A percentile compares a stretch with the other conserved stretches of the same genome.
Conservation (phyloP, 805 yeast genomes). For the Dipodascus albidus region DNA sequence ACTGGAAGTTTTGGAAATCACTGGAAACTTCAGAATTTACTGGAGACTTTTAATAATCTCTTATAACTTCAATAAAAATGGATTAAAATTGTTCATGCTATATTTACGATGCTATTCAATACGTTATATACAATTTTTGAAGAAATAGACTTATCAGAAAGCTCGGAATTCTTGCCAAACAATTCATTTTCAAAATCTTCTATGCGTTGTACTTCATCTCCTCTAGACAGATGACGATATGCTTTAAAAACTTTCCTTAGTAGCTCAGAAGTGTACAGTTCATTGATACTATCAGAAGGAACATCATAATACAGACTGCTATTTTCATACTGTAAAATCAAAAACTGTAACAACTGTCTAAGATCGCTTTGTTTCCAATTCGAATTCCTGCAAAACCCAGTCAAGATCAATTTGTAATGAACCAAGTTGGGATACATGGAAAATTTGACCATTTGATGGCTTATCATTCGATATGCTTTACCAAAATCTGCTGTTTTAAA, state of each 20-base stretch:
- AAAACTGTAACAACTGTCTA: background rate
- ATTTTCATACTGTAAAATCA: constrained; percentile 9
- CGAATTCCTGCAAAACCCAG: background rate
- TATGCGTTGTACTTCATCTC: background rate
- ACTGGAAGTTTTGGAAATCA: too few relatives aligned
- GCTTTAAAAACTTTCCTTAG: constrained; percentile 8
- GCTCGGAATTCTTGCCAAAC: background rate
- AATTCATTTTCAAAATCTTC: background rate
- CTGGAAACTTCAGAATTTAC: too few relatives aligned
- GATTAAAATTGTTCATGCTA: background rate
- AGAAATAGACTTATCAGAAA: background rate
- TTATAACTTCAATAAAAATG: too few relatives aligned
- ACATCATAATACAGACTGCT: constrained; percentile 7
- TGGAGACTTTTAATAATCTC: too few relatives aligned
- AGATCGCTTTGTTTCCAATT: background rate
- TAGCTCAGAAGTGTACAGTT: constrained; percentile 10
- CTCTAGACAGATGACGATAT: constrained; percentile 4
- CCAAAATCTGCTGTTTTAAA: constrained; percentile 11
- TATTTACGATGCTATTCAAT: background rate
- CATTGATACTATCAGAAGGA: background rate
- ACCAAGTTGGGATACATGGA: background rate
- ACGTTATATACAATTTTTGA: background rate
- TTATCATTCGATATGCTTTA: constrained; percentile 10
- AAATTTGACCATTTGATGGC: background rate
- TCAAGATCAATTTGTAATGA: constrained; percentile 1